Evolutionary conservation across 768 basidiomycete species (phyloP), one percentile per base, ranked within the genome.

Genomic region (Termitomyces sp.): DNA sequence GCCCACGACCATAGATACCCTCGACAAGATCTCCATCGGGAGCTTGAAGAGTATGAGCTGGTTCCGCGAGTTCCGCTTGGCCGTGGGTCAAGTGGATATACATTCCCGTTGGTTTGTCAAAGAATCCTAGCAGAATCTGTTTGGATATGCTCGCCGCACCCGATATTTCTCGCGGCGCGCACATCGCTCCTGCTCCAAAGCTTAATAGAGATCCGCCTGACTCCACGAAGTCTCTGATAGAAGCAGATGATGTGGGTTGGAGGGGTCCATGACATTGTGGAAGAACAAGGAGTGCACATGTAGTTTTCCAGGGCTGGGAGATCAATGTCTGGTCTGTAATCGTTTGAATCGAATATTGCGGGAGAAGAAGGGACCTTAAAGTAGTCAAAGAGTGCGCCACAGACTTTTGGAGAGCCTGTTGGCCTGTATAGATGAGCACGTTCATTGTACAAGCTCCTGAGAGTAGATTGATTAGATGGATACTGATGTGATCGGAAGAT

Each of bases 231-330:
- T 75, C 75, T 51, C 74, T 75, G 49, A 94, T 83, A 2, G 78
- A 68, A 12, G 70, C 64, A 45, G 73, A 74, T 8, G 81, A 66
- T 10, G 73, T 53, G 24, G 74, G 70, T 52, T 70, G 65, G 62
- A 75, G 68, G 9, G 70, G 79, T 58, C 77, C 75, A 31, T 79
- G 73, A 49, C 81, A 81, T 56, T 85, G 79, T n/a, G 90, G 84
- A 56, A 96, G 73, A 51, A 94, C 87, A 18, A 98, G 81, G 2
- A 96, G 76, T 2, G 87, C 86, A 67, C 92, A 95, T 10, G 81
- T 78, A 6, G 74, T 66, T 37, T 81, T 69, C 95, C 94, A 98
- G 20, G 94, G 94, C 46, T 87, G 86, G 0, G 78, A 73, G 1
- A 77, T 71, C 5, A 98, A 73, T 2, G 80, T 68, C 41, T 81